Evolutionary conservation across 305 asterid genomes (phyloP).

Genomic region (Solanum chacoense): DNA sequence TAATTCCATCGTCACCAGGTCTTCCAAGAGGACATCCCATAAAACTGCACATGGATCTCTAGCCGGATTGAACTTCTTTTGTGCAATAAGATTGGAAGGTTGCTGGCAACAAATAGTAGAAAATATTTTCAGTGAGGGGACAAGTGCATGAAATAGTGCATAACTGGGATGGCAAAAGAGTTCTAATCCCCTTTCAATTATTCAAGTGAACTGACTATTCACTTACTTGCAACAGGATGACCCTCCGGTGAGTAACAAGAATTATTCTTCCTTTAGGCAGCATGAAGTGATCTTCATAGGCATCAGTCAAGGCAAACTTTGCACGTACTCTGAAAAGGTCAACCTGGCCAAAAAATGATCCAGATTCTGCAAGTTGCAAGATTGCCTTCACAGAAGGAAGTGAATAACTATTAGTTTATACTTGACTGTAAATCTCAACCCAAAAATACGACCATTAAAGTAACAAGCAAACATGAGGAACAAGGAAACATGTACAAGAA

Average conservation of each 20-base stretch:
- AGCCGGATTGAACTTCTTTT: constrained; percentile 84
- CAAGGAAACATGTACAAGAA: not conserved
- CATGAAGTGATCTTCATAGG: constrained; percentile 81
- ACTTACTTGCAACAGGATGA: constrained; percentile 77
- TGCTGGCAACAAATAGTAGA: constrained; percentile 48
- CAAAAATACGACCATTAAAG: not conserved
- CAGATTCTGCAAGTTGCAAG: constrained; percentile 91
- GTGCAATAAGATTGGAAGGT: constrained; percentile 80
- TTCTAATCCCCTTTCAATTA: not conserved
- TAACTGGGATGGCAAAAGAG: not conserved
- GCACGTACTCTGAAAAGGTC: constrained; percentile 97
- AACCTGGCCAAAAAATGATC: constrained; percentile 78
- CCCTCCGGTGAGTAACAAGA: constrained; percentile 82
- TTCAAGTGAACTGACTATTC: not conserved
- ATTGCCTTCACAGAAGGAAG: constrained; percentile 44
- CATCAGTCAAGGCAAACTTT: constrained; percentile 91
- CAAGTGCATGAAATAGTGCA: not conserved
- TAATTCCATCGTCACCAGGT: constrained; percentile 74
- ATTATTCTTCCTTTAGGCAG: constrained; percentile 88
- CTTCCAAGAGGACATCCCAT: constrained; percentile 93
- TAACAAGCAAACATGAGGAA: not conserved
- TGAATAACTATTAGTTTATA: not conserved
- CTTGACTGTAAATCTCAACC: not conserved
- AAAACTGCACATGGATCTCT: constrained; percentile 95
- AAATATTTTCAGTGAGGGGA: constrained; percentile 1